Percentiles rank a stretch among this genome's conserved stretches.
Conservation (phyloP, 2,329 filamentous ascomycete genomes). For the Colletotrichum lupini region DNA sequence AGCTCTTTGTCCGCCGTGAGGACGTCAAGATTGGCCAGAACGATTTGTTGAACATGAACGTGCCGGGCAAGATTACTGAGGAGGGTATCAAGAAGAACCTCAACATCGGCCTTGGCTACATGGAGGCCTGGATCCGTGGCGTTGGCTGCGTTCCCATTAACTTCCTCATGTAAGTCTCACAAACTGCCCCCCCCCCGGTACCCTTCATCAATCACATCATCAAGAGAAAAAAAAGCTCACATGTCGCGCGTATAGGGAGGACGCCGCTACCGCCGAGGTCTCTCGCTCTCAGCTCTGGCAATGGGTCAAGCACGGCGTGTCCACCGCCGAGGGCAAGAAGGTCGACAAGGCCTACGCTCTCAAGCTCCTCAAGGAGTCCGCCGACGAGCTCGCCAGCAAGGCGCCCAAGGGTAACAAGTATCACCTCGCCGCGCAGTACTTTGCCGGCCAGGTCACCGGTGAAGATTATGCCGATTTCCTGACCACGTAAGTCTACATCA, state of each 20-base stretch:
- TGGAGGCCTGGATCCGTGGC: conserved; percentile 97
- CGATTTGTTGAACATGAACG: conserved; percentile 97
- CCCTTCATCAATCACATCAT: conserved; percentile 32
- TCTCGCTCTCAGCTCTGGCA: conserved; percentile 96
- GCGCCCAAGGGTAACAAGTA: conserved; percentile 92
- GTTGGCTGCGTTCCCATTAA: conserved; percentile 98
- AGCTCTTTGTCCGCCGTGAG: conserved; percentile 86
- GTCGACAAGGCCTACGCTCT: conserved; percentile 94
- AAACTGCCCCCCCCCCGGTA: not conserved
- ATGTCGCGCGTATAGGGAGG: conserved; percentile 67
- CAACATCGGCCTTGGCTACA: conserved; percentile 95
- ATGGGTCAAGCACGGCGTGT: conserved; percentile 82
- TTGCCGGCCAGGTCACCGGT: conserved; percentile 90
- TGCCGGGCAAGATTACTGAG: conserved; percentile 91
- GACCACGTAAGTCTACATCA: conserved; percentile 71
- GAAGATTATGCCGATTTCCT: conserved; percentile 98
- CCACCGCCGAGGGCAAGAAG: conserved; percentile 87
- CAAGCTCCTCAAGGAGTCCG: conserved; percentile 86
- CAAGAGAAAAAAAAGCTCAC: conserved; percentile 3
- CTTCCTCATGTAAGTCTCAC: conserved; percentile 79
- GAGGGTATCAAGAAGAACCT: conserved; percentile 97
- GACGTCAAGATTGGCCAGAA: conserved; percentile 88
- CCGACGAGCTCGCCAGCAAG: conserved; percentile 78
- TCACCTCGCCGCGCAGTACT: conserved; percentile 91
- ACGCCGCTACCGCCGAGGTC: conserved; percentile 96